Base-by-base conservation (phyloP, 2,329 filamentous ascomycete genomes). In the Decorospora gaudefroyi region DNA sequence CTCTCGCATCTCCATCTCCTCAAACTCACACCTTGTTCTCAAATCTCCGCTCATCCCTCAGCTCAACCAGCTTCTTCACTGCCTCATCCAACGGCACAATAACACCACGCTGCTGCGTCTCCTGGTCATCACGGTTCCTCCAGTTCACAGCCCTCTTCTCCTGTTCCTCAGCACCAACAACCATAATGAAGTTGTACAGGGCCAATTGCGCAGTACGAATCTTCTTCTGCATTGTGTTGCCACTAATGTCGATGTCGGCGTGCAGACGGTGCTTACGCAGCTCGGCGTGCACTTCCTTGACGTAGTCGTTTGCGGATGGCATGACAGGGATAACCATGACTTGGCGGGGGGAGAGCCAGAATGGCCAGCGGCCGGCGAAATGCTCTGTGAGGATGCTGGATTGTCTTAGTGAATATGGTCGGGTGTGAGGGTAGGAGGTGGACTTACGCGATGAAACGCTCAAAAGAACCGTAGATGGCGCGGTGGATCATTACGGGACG, bases 181-280 rank as follows among this genome's bases (percentile, higher is more conserved):
- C 82, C 62, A 91, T 87, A 60, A 90, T 87, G 71, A 87, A 90
- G 76, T 91, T 91, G 76, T 91, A 92, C 72, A 90, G 85, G 38
- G 85, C 78, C 60, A 92, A 71, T 72, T 93, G 88, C 10, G 84
- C 88, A 42, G 81, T 90, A 59, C 88, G 85, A 57, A 93, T 90
- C 82, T 93, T 93, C 81, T 93, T 92, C 70, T 90, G 85, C 74
- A 93, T 83, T 5, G 88, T 93, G 73, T 92, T 90, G 61, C 86
- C 83, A 57, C 81, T 81, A 37, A 86, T 76, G 66, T 88, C 86
- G 46, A 86, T 77, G 67, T 89, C 86, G 65, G 83, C 82, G 62
- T 86, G 87, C 70, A 92, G 81, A 34, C 78, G 78, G 68, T 85
- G 78, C 48, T 79, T 76, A 64, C 85, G 82, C 74, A 91, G 85